Evolutionary conservation across 2,329 filamentous ascomycete species (phyloP).

Genomic region (Cladophialophora yegresii): DNA sequence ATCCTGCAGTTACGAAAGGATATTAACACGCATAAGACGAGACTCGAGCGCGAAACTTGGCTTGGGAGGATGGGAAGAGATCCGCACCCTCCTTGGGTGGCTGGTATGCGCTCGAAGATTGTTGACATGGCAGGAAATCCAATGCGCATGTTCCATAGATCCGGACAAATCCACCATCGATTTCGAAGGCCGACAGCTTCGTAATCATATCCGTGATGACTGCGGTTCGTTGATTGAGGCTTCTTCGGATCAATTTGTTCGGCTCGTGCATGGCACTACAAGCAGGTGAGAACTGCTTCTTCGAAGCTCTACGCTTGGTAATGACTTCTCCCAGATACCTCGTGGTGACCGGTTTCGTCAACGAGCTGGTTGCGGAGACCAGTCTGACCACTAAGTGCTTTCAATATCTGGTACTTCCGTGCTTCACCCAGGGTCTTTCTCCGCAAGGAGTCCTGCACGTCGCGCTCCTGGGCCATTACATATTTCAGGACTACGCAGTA

Average conservation of each 20-base stretch:
- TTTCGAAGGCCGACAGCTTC: background rate
- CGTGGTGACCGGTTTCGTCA: background rate
- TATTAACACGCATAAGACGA: conserved; percentile 11
- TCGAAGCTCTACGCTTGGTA: background rate
- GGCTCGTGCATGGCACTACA: conserved; percentile 1
- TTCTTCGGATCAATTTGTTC: background rate
- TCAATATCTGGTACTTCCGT: background rate
- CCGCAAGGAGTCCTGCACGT: background rate
- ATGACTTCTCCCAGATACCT: background rate
- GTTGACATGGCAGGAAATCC: conserved; percentile 4
- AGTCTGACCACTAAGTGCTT: background rate
- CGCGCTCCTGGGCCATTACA: background rate
- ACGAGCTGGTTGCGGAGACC: conserved; percentile 1
- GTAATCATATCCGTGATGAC: background rate
- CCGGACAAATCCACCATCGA: background rate
- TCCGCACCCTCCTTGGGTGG: background rate
- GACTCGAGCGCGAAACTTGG: background rate
- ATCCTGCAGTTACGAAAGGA: conserved; percentile 3
- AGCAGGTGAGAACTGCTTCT: background rate
- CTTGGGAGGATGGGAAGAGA: background rate
- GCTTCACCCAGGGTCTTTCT: background rate
- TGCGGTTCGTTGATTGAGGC: conserved; percentile 4
- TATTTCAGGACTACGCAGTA: conserved; percentile 6
- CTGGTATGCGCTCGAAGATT: background rate
- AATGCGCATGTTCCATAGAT: background rate